These are phyloP conservation scores for Penicillium taxi DNA, from an alignment of 495 filamentous ascomycete genomes.

Conservation along the genomic window DNA sequence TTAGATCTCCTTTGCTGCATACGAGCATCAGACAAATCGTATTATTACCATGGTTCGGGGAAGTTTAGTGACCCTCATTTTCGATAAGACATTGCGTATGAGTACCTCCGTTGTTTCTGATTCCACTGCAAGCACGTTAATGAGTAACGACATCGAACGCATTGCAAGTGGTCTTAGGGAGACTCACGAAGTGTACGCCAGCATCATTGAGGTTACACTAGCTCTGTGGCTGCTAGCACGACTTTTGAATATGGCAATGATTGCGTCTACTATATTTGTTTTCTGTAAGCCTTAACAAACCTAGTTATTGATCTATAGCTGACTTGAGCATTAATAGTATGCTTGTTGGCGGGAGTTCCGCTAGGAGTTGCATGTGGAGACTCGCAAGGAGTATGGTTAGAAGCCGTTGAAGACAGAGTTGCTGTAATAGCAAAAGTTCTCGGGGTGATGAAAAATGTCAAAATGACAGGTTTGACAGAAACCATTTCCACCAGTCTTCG, in stretches of 20 bases:
- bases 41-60: constrained; percentile 47
- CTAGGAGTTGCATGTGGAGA: constrained; percentile 13
- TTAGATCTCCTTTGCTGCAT: constrained; percentile 33
- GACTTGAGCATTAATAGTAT: constrained; percentile 10
- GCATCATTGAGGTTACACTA: constrained; percentile 44
- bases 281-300: constrained; percentile 27
- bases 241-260: constrained; percentile 37
- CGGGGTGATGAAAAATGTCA: constrained; percentile 48
- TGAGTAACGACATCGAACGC: constrained; percentile 50
- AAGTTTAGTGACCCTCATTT: constrained; percentile 44
- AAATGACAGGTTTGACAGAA: constrained; percentile 49
- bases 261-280: constrained; percentile 41
- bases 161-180: constrained; percentile 26
- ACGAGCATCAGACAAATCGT: constrained; percentile 44
- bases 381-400: constrained; percentile 37
- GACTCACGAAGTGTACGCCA: constrained; percentile 45
- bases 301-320: background rate
- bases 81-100: constrained; percentile 32
- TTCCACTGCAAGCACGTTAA: constrained; percentile 46
- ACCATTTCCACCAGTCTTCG: constrained; percentile 28
- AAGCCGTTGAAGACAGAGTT: constrained; percentile 46
- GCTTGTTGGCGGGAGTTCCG: constrained; percentile 15
- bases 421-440: constrained; percentile 43
- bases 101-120: constrained; percentile 33
- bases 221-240: constrained; percentile 45